Evolutionary conservation across 345 rosid species (phyloP).

Genomic region (Lenwebbia sp.): DNA sequence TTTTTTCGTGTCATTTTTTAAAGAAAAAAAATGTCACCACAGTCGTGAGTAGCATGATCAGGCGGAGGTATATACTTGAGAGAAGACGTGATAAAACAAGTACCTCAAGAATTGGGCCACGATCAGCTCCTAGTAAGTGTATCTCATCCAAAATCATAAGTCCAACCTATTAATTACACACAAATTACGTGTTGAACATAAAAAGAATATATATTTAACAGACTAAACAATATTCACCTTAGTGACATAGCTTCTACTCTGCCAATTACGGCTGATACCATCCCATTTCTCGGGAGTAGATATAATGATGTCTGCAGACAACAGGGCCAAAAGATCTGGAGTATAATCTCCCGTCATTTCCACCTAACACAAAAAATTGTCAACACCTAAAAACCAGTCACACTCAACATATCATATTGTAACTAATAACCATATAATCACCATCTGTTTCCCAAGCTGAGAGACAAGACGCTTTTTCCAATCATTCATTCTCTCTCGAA

Average conservation of each 20-base stretch:
- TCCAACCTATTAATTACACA: conserved; percentile 58
- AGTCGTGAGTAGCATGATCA: neutral
- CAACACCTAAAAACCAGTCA: neutral
- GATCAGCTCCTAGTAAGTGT: conserved; percentile 95
- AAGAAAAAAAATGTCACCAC: neutral
- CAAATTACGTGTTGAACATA: neutral
- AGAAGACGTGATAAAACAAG: neutral
- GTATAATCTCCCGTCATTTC: conserved; percentile 99
- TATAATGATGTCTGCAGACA: conserved; percentile 96
- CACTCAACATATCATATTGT: neutral
- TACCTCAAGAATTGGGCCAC: conserved; percentile 99
- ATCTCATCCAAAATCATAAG: conserved; percentile 96
- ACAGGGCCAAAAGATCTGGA: conserved; percentile 90
- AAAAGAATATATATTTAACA: neutral
- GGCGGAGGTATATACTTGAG: neutral
- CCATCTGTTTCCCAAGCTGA: conserved; percentile 91
- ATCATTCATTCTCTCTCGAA: conserved; percentile 94
- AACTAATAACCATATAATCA: conserved; percentile 6
- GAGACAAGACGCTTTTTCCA: conserved; percentile 84
- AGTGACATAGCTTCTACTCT: conserved; percentile 87
- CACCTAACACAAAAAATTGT: conserved; percentile 35
- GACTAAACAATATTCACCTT: conserved; percentile 41
- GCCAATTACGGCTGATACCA: conserved; percentile 99
- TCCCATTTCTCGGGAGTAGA: conserved; percentile 99
- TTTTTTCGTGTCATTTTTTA: neutral